A percentile compares a stretch with the other conserved stretches of the same genome.
Conservation (phyloP, 202 grass and related monocot genomes). For the Musa balbisiana region DNA sequence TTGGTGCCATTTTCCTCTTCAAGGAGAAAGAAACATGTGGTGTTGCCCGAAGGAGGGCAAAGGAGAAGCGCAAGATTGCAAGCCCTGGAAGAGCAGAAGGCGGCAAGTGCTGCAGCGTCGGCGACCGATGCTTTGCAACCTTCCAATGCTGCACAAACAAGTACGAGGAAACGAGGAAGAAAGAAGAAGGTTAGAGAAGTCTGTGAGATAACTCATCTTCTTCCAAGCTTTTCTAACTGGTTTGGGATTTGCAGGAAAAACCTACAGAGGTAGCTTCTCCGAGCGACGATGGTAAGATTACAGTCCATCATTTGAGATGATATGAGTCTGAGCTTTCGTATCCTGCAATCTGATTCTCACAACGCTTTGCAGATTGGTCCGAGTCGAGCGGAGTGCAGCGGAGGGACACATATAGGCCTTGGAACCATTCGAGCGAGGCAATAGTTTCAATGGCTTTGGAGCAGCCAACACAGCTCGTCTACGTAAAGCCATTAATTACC, state of each 20-base stretch:
- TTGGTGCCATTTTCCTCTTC: not conserved
- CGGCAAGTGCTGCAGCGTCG: not conserved
- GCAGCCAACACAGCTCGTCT: slow-evolving; percentile 19
- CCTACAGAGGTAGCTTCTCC: slow-evolving; percentile 23
- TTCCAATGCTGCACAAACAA: slow-evolving; percentile 31
- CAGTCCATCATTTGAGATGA: slow-evolving; percentile 8
- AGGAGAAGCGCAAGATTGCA: slow-evolving; percentile 54
- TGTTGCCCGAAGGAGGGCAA: slow-evolving; percentile 26
- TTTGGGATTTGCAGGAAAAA: slow-evolving; percentile 46
- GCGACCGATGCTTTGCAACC: slow-evolving; percentile 36
- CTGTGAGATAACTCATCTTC: not conserved
- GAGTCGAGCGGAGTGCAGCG: slow-evolving; percentile 8
- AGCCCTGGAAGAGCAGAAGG: slow-evolving; percentile 51
- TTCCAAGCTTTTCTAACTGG: slow-evolving; percentile 1
- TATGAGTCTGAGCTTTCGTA: no score
- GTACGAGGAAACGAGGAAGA: slow-evolving; percentile 22
- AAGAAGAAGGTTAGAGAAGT: slow-evolving; percentile 35
- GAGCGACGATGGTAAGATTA: slow-evolving; percentile 22
- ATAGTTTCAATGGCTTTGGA: slow-evolving; percentile 17
- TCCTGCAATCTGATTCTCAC: not conserved
- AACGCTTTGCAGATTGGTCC: slow-evolving; percentile 11
- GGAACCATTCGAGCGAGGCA: slow-evolving; percentile 4
- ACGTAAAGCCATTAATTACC: slow-evolving; percentile 11
- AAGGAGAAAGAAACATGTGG: not conserved
- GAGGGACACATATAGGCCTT: slow-evolving; percentile 24